Conservation (phyloP, 1,284 basidiomycete species). For the Blastosporella zonata region DNA sequence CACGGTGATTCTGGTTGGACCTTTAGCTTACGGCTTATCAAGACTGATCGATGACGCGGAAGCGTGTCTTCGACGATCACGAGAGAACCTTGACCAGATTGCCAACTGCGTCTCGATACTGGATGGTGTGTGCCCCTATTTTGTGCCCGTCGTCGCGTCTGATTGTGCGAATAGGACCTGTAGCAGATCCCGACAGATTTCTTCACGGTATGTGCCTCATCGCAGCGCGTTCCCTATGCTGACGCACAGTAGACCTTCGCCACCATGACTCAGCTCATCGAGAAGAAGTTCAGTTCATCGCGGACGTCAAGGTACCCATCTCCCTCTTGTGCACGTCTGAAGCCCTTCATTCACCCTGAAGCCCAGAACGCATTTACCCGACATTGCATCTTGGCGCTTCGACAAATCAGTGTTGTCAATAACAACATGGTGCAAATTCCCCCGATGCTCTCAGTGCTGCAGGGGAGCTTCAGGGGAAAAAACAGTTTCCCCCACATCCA, state of each 20-base stretch:
- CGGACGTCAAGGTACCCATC: slow-evolving; percentile 55
- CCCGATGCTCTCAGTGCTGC: slow-evolving; percentile 56
- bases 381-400: slow-evolving; percentile 62
- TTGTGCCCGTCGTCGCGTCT: background rate
- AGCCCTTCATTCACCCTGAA: slow-evolving; percentile 22
- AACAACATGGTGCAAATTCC: slow-evolving; percentile 73
- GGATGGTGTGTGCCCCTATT: slow-evolving; percentile 42
- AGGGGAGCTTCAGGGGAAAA: slow-evolving; percentile 67
- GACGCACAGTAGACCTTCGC: slow-evolving; percentile 49
- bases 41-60: slow-evolving; percentile 64
- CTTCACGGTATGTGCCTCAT: slow-evolving; percentile 46
- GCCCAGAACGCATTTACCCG: slow-evolving; percentile 74
- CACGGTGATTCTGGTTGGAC: background rate
- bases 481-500: slow-evolving; percentile 90
- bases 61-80: slow-evolving; percentile 47
- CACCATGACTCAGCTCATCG: slow-evolving; percentile 61
- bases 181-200: slow-evolving; percentile 47
- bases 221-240: background rate
- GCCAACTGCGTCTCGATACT: slow-evolving; percentile 47
- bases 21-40: background rate
- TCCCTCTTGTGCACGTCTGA: slow-evolving; percentile 6
- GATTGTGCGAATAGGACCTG: slow-evolving; percentile 38
- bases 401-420: slow-evolving; percentile 73
- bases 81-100: slow-evolving; percentile 57
- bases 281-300: slow-evolving; percentile 54